Evolutionary conservation across 2,329 filamentous ascomycete species (phyloP), one percentile per base, ranked within the genome.

Genomic region (Alternaria arbusti): DNA sequence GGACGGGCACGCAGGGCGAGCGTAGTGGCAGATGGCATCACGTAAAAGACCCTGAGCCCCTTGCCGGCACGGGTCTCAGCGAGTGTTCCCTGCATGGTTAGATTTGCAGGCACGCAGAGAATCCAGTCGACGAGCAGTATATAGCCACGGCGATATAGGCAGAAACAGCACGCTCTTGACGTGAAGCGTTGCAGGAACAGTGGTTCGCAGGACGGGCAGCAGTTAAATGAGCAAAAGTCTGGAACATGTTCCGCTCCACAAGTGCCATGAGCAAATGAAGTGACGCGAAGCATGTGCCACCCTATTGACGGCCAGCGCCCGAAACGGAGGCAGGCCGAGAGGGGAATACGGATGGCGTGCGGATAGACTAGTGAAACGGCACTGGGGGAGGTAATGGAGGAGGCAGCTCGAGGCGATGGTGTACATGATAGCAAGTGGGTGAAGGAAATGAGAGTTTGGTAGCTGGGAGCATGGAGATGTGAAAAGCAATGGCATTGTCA

Each of bases 141-240:
- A 60, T 64, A 47, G 59, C 25, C 43, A 57, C 25, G 40, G 56
- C 28, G 40, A 20, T 61, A 65, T 54, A 66, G 49, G 57, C 23
- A 60, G 36, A 57, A 66, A 36, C 56, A 46, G 61, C 65, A 67
- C 36, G 57, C 63, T 56, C 49, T 28, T 43, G 60, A 67, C 59
- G 62, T 46, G 49, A 59, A 54, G 51, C 26, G 63, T 51, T 54
- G 57, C 57, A 58, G 51, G 69, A 72, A 71, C 72, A 66, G 69
- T 74, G 68, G 72, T 75, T 74, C 72, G 71, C 66, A 67, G 70
- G 44, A 57, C 22, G 60, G 52, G 59, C 56, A 63, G 59, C 63
- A 69, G 59, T 70, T 70, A 67, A 67, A 71, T 71, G 70, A 73
- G 69, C 60, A 55, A 51, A 49, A 58, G 64, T 63, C 61, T 67